A percentile compares a stretch with the other conserved stretches of the same genome.
phyloP scores from a whole-genome alignment of 2,329 filamentous ascomycete genomes.

The Fusarium pseudonygamai region DNA sequence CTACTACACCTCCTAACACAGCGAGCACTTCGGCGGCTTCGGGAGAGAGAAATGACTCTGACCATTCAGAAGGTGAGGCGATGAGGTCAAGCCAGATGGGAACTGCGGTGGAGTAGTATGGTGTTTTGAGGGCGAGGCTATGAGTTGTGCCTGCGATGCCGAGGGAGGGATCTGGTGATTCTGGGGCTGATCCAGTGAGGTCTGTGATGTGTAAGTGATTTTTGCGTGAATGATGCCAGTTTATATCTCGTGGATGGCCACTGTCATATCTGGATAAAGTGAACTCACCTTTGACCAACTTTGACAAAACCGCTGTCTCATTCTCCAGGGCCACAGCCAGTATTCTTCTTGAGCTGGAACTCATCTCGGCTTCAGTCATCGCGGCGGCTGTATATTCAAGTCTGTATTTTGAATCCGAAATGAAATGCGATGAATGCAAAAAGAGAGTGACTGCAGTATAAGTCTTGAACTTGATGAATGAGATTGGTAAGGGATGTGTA shows the following conservation, averaged over 20 bases:
- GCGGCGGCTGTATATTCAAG: not conserved
- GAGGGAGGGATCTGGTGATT: conserved; percentile 47
- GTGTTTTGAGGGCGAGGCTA: conserved; percentile 62
- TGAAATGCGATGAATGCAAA: not conserved
- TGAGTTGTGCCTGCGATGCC: conserved; percentile 70
- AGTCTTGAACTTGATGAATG: conserved; percentile 10
- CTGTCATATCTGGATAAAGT: not conserved
- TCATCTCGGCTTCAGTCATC: conserved; percentile 35
- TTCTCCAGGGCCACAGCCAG: conserved; percentile 64
- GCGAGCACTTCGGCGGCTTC: conserved; percentile 71
- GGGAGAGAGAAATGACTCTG: conserved; percentile 64
- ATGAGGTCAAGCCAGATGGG: conserved; percentile 76
- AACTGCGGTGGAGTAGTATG: conserved; percentile 69
- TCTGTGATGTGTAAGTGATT: conserved; percentile 50
- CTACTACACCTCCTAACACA: conserved; percentile 68
- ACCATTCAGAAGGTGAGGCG: conserved; percentile 62
- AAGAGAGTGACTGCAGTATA: not conserved
- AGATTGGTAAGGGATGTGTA: conserved; percentile 31
- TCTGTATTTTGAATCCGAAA: accelerated
- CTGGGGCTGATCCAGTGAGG: conserved; percentile 59
- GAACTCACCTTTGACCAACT: conserved; percentile 62
- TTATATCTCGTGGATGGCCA: not conserved
- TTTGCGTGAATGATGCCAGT: not conserved
- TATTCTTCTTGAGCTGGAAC: conserved; percentile 56
- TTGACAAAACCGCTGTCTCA: conserved; percentile 57